Percentiles rank a stretch among this genome's conserved stretches.
These are phyloP conservation scores for Phoenix roebelenii DNA, from an alignment of 176 grass and related monocot genomes.

Conservation along the genomic window DNA sequence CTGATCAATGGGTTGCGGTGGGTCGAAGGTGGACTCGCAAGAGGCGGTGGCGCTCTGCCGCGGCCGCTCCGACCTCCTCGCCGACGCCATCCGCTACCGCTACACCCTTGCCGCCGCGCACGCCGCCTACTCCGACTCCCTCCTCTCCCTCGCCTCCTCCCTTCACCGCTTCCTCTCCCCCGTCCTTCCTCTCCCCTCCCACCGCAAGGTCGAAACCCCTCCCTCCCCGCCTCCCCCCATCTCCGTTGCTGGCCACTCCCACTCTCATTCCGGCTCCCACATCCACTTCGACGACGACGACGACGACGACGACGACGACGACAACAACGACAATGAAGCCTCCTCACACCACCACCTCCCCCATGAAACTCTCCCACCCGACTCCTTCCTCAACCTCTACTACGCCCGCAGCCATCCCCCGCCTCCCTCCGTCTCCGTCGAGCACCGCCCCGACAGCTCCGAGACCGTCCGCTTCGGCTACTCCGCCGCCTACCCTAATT, in stretches of 20 bases:
- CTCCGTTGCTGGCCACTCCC: neutral
- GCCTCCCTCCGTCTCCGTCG: slow-evolving; percentile 36
- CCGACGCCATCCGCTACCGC: slow-evolving; percentile 67
- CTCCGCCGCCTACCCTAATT: slow-evolving; percentile 21
- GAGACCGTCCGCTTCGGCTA: slow-evolving; percentile 34
- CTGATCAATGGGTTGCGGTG: slow-evolving; percentile 66
- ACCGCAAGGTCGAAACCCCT: too few relatives aligned
- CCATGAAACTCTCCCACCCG: slow-evolving; percentile 6
- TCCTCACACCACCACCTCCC: slow-evolving; percentile 17
- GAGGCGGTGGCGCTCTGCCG: slow-evolving; percentile 68
- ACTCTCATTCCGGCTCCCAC: slow-evolving; percentile 32
- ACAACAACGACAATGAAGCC: neutral
- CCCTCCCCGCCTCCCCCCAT: slow-evolving; percentile 8
- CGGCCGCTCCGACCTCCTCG: slow-evolving; percentile 55
- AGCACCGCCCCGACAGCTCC: slow-evolving; percentile 26
- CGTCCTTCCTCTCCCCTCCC: neutral
- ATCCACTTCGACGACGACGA: slow-evolving; percentile 26
- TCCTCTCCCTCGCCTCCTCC: slow-evolving; percentile 41
- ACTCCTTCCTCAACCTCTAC: slow-evolving; percentile 21
- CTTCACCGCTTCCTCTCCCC: slow-evolving; percentile 50
- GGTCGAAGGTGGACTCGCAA: slow-evolving; percentile 76
- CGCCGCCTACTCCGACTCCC: slow-evolving; percentile 44
- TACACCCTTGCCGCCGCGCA: slow-evolving; percentile 63
- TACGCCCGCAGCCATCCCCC: slow-evolving; percentile 60
- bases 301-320: slow-evolving; percentile 1